Percentiles rank a stretch among this genome's conserved stretches.
These are phyloP conservation scores for Leccinum proximum DNA, from an alignment of 1,284 basidiomycete genomes.

Conservation along the genomic window DNA sequence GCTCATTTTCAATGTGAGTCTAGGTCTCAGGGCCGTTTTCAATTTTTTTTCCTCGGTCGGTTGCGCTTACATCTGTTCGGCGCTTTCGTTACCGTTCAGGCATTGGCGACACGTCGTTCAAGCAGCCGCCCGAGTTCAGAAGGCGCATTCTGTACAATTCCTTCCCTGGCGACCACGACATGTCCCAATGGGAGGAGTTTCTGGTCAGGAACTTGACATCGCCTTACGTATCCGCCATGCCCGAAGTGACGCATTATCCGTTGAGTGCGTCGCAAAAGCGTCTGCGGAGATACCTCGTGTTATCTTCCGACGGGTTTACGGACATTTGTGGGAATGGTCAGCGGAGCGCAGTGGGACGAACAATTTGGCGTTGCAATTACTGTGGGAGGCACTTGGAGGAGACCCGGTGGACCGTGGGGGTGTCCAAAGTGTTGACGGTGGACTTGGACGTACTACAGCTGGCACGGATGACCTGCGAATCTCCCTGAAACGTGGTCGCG, in stretches of 20 bases:
- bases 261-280: conserved; percentile 33
- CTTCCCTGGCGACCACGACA: conserved; percentile 58
- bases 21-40: conserved; percentile 3
- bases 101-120: conserved; percentile 69
- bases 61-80: conserved; percentile 9
- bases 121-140: conserved; percentile 66
- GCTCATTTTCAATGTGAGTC: conserved; percentile 66
- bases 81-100: conserved; percentile 35
- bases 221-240: conserved; percentile 63
- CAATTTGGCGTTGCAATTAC: conserved; percentile 46
- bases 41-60: conserved; percentile 1
- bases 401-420: conserved; percentile 38
- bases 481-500: conserved; percentile 6
- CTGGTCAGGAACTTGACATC: conserved; percentile 59
- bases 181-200: conserved; percentile 62
- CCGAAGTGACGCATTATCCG: conserved; percentile 56
- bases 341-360: conserved; percentile 30
- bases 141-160: conserved; percentile 64
- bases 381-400: conserved; percentile 58
- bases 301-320: conserved; percentile 66
- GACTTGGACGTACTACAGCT: conserved; percentile 48
- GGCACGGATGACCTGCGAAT: background rate
- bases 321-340: conserved; percentile 54
- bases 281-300: conserved; percentile 49
- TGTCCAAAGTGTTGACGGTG: conserved; percentile 60